A percentile compares a stretch with the other conserved stretches of the same genome.
Conservation (phyloP, 768 basidiomycete genomes). For the Crassisporium funariophilum region DNA sequence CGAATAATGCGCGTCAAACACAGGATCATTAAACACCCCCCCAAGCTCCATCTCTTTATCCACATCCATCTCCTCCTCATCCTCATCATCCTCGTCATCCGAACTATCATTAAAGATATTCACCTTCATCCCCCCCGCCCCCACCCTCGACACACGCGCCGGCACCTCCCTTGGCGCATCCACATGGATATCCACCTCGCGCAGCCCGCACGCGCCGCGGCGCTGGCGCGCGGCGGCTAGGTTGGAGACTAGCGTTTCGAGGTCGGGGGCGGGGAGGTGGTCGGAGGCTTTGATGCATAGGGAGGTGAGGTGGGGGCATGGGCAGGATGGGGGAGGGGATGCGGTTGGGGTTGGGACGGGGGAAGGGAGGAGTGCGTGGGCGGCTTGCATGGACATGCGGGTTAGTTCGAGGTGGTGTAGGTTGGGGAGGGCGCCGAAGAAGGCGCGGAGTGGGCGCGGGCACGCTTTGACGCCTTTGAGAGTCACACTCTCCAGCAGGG, state of each 20-base stretch:
- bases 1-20: conserved; percentile 35
- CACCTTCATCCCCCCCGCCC: conserved; percentile 19
- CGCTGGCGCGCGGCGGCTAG: conserved; percentile 27
- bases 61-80: conserved; percentile 18
- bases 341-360: conserved; percentile 4
- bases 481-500: conserved; percentile 32
- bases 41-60: conserved; percentile 30
- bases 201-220: conserved; percentile 23
- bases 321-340: conserved; percentile 15
- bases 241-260: conserved; percentile 27
- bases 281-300: conserved; percentile 32
- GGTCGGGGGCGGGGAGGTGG: conserved; percentile 23
- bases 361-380: conserved; percentile 34
- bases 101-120: conserved; percentile 26
- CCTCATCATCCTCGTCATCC: conserved; percentile 18
- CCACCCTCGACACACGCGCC: conserved; percentile 12
- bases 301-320: conserved; percentile 35
- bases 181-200: conserved; percentile 36
- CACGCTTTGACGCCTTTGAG: conserved; percentile 40
- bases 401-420: conserved; percentile 35
- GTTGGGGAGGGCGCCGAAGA: conserved; percentile 32
- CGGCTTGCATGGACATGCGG: conserved; percentile 35
- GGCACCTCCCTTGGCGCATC: conserved; percentile 24
- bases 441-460: conserved; percentile 29
- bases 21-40: conserved; percentile 38